Base-by-base conservation (phyloP, 495 filamentous ascomycete species). In the Penicillium psychrofluorescens region DNA sequence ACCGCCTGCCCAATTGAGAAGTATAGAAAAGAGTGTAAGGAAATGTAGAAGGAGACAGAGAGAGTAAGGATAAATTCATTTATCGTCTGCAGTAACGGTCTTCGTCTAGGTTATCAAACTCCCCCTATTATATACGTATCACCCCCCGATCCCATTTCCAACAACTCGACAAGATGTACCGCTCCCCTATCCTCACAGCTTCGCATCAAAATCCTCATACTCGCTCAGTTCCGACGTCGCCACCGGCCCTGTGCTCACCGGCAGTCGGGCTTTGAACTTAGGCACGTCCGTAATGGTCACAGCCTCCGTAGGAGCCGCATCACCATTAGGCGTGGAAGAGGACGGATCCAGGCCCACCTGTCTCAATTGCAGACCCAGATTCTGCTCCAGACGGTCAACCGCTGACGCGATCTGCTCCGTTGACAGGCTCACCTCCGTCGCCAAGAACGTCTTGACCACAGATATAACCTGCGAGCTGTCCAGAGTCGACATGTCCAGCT, bases 181-280 rank as follows among this genome's bases (percentile, higher is more conserved):
- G 15, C 16, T 29, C 49, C 22, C 4, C 27, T 39, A 12, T n/a
- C 11, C 41, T 75, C 62, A 88, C 38, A 92, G 76, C 68, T 92
- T 92, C 10, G 85, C 64, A 40, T 83, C 84, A 49, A 81, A 65
- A 46, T 95, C 90, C 63, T 91, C 86, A 56, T 85, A 95, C 45
- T 88, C 86, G 49, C 69, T 84, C 38, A 96, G 67, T 55, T 88
- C 80, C 42, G 68, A 78, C n/a, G 87, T 74, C 1, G 90, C 77
- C 41, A 71, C 74, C 1, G 88, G 79, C 0, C 85, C 90, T 22
- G 74, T 68, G 49, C 79, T 90, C 36, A 85, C 75, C 45, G 73
- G 67, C 42, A 91, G 61, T 13, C 76, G 66, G 5, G 86, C 80
- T 74, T 89, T 94, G 72, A 80, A 96, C 12, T 76, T 77, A 43